phyloP scores from a whole-genome alignment of 345 rosid species.

The Odontarrhena argentea region DNA sequence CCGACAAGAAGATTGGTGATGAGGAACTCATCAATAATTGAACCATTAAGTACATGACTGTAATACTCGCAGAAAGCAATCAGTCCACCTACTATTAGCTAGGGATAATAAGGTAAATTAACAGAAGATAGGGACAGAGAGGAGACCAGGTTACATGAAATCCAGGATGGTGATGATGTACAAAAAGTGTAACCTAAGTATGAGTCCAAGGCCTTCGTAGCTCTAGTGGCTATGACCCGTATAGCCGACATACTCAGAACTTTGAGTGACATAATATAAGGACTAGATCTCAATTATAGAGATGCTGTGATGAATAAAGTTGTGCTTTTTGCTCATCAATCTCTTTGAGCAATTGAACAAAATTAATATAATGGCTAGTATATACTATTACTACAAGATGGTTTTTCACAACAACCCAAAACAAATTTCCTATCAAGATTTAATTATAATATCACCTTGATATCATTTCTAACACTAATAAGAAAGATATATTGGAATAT shows the following conservation, averaged over 20 bases:
- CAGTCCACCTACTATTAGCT: conserved; percentile 16
- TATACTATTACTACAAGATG: no score
- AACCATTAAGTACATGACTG: conserved; percentile 25
- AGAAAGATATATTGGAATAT: no score
- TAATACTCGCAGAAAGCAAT: conserved; percentile 20
- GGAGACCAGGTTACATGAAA: conserved; percentile 37
- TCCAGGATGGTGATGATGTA: conserved; percentile 26
- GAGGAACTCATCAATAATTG: conserved; percentile 19
- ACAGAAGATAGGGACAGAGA: conserved; percentile 21
- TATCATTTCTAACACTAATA: no score
- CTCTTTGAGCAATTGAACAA: neutral
- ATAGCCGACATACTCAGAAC: conserved; percentile 32
- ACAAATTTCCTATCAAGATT: no score
- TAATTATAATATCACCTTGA: no score
- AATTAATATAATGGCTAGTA: no score
- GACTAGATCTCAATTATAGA: conserved; percentile 6
- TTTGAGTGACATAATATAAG: conserved; percentile 5
- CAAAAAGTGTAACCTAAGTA: conserved; percentile 17
- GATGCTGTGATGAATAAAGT: neutral
- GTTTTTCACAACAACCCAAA: no score
- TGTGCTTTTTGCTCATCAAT: neutral
- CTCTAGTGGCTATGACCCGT: conserved; percentile 17
- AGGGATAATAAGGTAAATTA: conserved; percentile 16
- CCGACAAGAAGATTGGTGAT: conserved; percentile 34
- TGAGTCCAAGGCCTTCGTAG: neutral